These are phyloP conservation scores for Pezicula carpinea DNA, from an alignment of 2,329 filamentous ascomycete species.

Conservation along the genomic window DNA sequence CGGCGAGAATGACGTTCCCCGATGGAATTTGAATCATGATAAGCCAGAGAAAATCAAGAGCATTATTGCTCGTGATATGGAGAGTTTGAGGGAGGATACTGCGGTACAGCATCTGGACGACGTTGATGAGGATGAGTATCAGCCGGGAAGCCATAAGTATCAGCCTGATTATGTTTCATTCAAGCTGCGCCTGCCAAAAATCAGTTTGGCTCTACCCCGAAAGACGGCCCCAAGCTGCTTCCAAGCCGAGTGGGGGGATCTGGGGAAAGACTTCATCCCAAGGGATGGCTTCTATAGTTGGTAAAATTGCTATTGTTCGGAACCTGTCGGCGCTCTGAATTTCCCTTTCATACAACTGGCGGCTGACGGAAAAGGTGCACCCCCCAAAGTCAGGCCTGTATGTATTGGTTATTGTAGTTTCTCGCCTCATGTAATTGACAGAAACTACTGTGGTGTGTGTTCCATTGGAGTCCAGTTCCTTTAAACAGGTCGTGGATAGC, in stretches of 20 bases:
- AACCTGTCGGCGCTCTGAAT: too few species aligned
- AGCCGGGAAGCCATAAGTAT: not conserved
- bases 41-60: not conserved
- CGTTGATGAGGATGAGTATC: not conserved
- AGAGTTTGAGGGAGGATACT: not conserved
- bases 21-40: too few species aligned
- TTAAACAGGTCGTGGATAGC: too few species aligned
- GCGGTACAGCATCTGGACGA: not conserved
- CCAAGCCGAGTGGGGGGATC: not conserved
- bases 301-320: too few species aligned
- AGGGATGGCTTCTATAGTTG: too few species aligned
- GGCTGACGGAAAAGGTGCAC: too few species aligned
- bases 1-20: not conserved
- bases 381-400: too few species aligned
- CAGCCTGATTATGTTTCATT: not conserved
- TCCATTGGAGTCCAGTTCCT: too few species aligned
- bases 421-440: too few species aligned
- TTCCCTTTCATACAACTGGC: too few species aligned
- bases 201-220: not conserved
- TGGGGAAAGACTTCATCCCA: not conserved
- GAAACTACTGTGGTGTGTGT: too few species aligned
- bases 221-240: not conserved
- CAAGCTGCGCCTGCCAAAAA: not conserved
- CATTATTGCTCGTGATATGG: not conserved
- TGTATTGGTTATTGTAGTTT: too few species aligned